These are phyloP conservation scores for Chaetomiaceae sp. DNA, from an alignment of 2,329 filamentous ascomycete species.

Conservation along the genomic window DNA sequence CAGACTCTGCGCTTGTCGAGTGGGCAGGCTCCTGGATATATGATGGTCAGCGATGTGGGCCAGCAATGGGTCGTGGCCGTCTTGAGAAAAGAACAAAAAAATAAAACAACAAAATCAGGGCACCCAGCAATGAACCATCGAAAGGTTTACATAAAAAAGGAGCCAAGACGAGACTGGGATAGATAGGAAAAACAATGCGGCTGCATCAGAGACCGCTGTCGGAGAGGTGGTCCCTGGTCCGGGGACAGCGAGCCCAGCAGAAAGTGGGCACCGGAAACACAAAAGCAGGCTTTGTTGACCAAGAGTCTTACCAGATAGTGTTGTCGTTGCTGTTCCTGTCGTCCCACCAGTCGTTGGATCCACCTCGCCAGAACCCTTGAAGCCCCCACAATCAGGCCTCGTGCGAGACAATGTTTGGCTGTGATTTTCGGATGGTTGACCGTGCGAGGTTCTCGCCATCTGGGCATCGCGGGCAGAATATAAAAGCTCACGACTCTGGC, in stretches of 20 bases:
- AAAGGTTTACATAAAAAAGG: too few species aligned
- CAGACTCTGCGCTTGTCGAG: not conserved
- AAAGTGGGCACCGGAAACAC: not conserved
- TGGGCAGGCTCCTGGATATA: conserved; percentile 7
- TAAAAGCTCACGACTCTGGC: conserved; percentile 6
- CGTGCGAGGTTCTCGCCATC: not conserved
- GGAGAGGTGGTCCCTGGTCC: not conserved
- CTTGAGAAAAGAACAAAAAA: too few species aligned
- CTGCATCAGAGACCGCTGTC: too few species aligned
- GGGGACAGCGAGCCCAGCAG: not conserved
- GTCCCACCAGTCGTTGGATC: not conserved
- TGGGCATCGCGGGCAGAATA: not conserved
- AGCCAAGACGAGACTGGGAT: too few species aligned
- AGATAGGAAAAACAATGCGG: too few species aligned
- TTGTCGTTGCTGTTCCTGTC: not conserved
- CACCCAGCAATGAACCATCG: too few species aligned
- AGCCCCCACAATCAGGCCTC: not conserved
- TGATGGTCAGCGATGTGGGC: too few species aligned
- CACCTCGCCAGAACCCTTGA: not conserved
- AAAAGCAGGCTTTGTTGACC: not conserved
- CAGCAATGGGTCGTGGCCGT: too few species aligned
- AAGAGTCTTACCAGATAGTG: not conserved
- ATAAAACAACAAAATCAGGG: too few species aligned
- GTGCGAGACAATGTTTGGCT: not conserved
- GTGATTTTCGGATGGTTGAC: not conserved